phyloP scores from a whole-genome alignment of 2,329 filamentous ascomycete genomes.

The Botryotinia narcissicola region DNA sequence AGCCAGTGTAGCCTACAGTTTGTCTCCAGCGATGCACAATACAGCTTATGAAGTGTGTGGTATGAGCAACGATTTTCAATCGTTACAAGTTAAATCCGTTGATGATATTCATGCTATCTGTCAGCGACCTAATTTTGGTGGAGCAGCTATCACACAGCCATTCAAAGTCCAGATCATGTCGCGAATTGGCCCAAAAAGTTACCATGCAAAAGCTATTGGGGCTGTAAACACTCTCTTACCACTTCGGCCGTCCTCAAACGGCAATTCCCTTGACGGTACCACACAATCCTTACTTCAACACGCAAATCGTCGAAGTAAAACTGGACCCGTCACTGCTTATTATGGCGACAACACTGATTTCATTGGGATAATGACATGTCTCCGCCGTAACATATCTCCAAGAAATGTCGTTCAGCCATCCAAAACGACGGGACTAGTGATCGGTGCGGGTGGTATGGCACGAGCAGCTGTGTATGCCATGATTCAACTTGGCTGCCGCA shows the following conservation, averaged over 20 bases:
- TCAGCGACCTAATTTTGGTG: slow-evolving; percentile 66
- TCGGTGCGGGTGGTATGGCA: slow-evolving; percentile 73
- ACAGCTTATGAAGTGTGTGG: slow-evolving; percentile 64
- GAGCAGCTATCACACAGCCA: slow-evolving; percentile 68
- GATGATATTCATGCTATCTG: slow-evolving; percentile 63
- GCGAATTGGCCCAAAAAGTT: slow-evolving; percentile 63
- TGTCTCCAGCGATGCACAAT: slow-evolving; percentile 78
- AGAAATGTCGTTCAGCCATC: slow-evolving; percentile 60
- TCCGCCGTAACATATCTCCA: slow-evolving; percentile 69
- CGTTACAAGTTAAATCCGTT: slow-evolving; percentile 60
- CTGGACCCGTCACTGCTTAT: slow-evolving; percentile 64
- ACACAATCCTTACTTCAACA: slow-evolving; percentile 38
- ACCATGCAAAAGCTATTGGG: slow-evolving; percentile 71
- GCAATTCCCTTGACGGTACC: slow-evolving; percentile 50
- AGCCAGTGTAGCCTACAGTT: slow-evolving; percentile 67
- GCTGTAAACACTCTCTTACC: slow-evolving; percentile 76
- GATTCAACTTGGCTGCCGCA: slow-evolving; percentile 72
- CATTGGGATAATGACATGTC: slow-evolving; percentile 73
- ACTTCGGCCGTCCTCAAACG: slow-evolving; percentile 47
- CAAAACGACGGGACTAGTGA: slow-evolving; percentile 50
- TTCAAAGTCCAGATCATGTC: slow-evolving; percentile 72
- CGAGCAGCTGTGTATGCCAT: slow-evolving; percentile 75
- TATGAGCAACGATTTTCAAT: slow-evolving; percentile 66
- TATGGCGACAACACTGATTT: slow-evolving; percentile 82
- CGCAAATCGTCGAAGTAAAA: slow-evolving; percentile 56